phyloP scores from a whole-genome alignment of 805 yeast species.

The Vanderwaltozyma polyspora region DNA sequence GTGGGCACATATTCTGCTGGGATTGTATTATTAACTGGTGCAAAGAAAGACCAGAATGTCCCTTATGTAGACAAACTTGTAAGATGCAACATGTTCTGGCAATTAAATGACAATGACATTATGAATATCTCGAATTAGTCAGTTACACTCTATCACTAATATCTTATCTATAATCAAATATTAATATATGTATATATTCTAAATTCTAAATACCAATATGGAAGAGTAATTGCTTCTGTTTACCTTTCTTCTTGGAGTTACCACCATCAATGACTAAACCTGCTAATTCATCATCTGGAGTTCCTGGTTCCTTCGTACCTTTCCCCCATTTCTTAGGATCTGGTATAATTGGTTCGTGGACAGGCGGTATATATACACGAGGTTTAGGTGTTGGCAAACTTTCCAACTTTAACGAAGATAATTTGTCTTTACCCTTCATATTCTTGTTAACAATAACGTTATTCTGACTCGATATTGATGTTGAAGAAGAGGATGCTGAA shows the following conservation, averaged over 20 bases:
- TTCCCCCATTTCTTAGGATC: slow-evolving; percentile 31
- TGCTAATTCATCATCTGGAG: slow-evolving; percentile 5
- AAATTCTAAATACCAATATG: slow-evolving; percentile 39
- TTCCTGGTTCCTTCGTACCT: neutral
- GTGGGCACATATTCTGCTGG: slow-evolving; percentile 96
- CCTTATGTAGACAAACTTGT: slow-evolving; percentile 70
- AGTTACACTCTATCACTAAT: no score
- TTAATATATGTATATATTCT: neutral
- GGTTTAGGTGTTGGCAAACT: slow-evolving; percentile 30
- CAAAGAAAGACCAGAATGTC: slow-evolving; percentile 79
- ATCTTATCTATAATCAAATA: neutral
- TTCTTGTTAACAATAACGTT: neutral
- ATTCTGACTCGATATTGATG: slow-evolving; percentile 6
- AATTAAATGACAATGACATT: slow-evolving; percentile 1
- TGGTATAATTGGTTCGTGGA: slow-evolving; percentile 33
- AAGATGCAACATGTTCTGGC: slow-evolving; percentile 40
- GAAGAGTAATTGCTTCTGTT: slow-evolving; percentile 44
- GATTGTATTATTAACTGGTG: slow-evolving; percentile 82
- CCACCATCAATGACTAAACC: slow-evolving; percentile 8
- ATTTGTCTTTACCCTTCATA: slow-evolving; percentile 7
- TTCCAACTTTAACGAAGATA: slow-evolving; percentile 34
- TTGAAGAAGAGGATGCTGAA: slow-evolving; percentile 11
- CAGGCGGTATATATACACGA: slow-evolving; percentile 40
- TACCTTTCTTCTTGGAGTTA: slow-evolving; percentile 29
- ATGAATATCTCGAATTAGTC: neutral